Base-by-base conservation (phyloP, 2,329 filamentous ascomycete genomes). In the Ophiocordyceps unilateralis region DNA sequence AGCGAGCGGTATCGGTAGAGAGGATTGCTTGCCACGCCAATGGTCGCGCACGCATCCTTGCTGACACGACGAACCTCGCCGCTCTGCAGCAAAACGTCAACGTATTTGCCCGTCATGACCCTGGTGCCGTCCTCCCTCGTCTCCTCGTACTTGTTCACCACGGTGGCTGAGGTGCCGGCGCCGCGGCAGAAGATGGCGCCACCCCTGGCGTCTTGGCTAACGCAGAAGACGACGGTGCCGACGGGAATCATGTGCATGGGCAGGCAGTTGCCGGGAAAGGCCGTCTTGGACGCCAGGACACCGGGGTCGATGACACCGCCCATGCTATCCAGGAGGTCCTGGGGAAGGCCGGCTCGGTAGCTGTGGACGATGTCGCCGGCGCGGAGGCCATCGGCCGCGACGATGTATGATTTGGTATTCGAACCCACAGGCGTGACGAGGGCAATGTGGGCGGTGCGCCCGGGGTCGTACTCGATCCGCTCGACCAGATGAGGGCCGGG, bases 241-340 rank as follows among this genome's bases (percentile, higher is more conserved):
- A 95, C 74, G 1, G 91, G 93, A 46, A 98, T 83, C 80, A 98
- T 91, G 63, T 93, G 84, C 58, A 98, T 69, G 14, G 91, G 91
- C 51, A 98, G 65, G 59, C 91, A 98, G 62, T 98, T 98, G 44
- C 91, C 91, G 55, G 86, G 76, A 67, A 88, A 88, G 1, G 87
- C 88, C 21, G 93, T 98, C 67, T 85, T 91, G 24, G 91, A 84
- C 8, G 93, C 91, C 48, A 98, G 67, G 60, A 98, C 85, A 81
- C 93, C 93, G 11, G 89, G 87, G 70, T 98, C 91, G 41, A 95
- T 74, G 37, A 81, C 67, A 52, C 91, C 89, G 47, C 91, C 91
- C 88, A 98, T 96, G 57, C 80, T 87, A 41, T 82, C 78, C 54
- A 95, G 73, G 44, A 98, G 67, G 49, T 91, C 82, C 49, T 83